These are phyloP conservation scores for Russula earlei DNA, from an alignment of 768 basidiomycete species.

Conservation along the genomic window DNA sequence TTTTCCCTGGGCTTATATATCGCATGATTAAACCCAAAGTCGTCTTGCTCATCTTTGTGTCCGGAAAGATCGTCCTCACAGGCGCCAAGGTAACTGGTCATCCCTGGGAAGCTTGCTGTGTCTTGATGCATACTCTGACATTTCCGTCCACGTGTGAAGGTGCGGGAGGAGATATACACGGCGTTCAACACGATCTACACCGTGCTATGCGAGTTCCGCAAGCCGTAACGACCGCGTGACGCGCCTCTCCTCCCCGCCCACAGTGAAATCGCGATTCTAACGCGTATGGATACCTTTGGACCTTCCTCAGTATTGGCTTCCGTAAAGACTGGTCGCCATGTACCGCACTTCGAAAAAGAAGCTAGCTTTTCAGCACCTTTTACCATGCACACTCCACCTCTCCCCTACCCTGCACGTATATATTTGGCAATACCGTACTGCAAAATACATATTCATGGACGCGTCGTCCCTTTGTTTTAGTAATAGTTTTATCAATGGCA, in stretches of 20 bases:
- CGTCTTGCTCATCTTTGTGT: slow-evolving; percentile 96
- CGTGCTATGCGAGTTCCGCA: slow-evolving; percentile 91
- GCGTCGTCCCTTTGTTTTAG: slow-evolving; percentile 11
- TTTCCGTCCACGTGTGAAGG: slow-evolving; percentile 41
- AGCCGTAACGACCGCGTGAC: slow-evolving; percentile 41
- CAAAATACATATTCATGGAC: slow-evolving; percentile 11
- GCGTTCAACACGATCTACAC: slow-evolving; percentile 99
- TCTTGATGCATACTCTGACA: slow-evolving; percentile 29
- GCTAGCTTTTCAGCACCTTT: neutral
- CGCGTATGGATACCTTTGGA: neutral
- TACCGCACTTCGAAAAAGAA: neutral
- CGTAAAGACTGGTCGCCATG: neutral
- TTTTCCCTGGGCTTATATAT: slow-evolving; percentile 98
- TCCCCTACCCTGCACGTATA: slow-evolving; percentile 16
- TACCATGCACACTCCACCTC: slow-evolving; percentile 4
- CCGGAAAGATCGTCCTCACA: slow-evolving; percentile 97
- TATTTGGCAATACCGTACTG: slow-evolving; percentile 17
- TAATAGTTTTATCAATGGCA: slow-evolving; percentile 15
- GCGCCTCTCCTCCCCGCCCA: slow-evolving; percentile 10
- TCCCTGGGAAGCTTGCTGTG: neutral
- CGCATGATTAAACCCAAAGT: slow-evolving; percentile 99
- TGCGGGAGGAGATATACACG: slow-evolving; percentile 98
- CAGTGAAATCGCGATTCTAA: neutral
- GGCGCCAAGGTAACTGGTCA: slow-evolving; percentile 82
- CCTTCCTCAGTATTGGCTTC: neutral